Conservation (phyloP, 768 basidiomycete species). For the Lactifluus subvellereus region DNA sequence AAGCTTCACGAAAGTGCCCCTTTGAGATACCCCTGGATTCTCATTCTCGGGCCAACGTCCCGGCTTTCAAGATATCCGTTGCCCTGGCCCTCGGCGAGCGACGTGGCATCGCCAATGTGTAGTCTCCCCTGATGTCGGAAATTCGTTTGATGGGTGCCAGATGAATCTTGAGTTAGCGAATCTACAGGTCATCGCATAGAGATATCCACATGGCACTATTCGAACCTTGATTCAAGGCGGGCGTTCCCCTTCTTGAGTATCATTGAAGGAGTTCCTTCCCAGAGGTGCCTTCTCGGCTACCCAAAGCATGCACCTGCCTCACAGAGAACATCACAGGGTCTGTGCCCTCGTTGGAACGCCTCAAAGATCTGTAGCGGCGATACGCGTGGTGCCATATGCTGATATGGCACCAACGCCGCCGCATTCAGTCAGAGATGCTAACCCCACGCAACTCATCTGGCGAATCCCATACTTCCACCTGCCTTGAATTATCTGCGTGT, state of each 20-base stretch:
- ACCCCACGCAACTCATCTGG: not conserved
- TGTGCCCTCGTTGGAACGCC: constrained; percentile 1
- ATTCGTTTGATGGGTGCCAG: not conserved
- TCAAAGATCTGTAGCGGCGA: constrained; percentile 10
- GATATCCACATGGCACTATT: not conserved
- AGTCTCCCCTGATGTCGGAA: not conserved
- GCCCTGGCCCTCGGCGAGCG: not conserved
- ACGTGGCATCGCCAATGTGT: not conserved
- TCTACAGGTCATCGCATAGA: not conserved
- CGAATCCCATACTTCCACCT: constrained; percentile 2
- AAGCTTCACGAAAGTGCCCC: not conserved
- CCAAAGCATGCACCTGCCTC: not conserved
- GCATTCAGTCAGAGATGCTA: not conserved
- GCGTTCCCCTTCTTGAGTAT: not conserved
- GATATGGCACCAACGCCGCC: constrained; percentile 13
- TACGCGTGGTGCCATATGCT: constrained; percentile 12
- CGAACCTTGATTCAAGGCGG: not conserved
- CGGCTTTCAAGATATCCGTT: not conserved
- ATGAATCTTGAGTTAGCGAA: not conserved
- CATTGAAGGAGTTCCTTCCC: not conserved
- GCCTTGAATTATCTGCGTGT: constrained; percentile 18
- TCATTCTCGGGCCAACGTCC: not conserved
- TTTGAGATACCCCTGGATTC: not conserved
- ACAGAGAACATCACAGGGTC: not conserved
- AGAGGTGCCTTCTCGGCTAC: not conserved